phyloP scores from a whole-genome alignment of 2,329 filamentous ascomycete species.

The Fusarium sp. region DNA sequence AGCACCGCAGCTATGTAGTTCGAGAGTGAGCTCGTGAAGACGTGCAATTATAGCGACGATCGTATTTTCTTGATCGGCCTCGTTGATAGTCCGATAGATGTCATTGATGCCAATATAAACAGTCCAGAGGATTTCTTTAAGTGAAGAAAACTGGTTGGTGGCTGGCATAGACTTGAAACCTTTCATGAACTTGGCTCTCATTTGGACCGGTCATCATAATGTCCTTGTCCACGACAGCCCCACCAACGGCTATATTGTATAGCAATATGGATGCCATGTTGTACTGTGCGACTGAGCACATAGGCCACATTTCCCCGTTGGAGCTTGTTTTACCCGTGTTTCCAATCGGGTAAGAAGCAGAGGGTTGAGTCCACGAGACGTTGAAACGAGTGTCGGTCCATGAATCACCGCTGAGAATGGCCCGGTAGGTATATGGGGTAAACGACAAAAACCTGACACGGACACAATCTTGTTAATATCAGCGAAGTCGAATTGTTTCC shows the following conservation, averaged over 20 bases:
- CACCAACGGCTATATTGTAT: slow-evolving; percentile 25
- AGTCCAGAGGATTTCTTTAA: slow-evolving; percentile 4
- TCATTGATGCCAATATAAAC: slow-evolving; percentile 28
- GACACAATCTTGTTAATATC: no score
- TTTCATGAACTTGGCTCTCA: slow-evolving; percentile 8
- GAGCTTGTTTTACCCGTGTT: slow-evolving; percentile 23
- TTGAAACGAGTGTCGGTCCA: slow-evolving; percentile 29
- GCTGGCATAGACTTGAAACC: background rate
- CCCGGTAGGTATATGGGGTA: no score
- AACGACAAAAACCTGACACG: no score
- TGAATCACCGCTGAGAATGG: slow-evolving; percentile 22
- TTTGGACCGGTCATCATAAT: slow-evolving; percentile 20
- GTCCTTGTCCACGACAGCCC: slow-evolving; percentile 13
- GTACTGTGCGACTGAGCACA: slow-evolving; percentile 15
- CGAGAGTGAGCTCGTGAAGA: background rate
- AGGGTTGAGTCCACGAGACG: slow-evolving; percentile 4
- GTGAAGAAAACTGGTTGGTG: background rate
- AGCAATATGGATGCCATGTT: slow-evolving; percentile 1
- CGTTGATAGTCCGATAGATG: slow-evolving; percentile 24
- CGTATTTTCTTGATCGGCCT: background rate
- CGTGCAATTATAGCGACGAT: slow-evolving; percentile 2
- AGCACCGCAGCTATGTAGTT: background rate
- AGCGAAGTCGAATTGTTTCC: no score
- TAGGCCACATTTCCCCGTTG: slow-evolving; percentile 27
- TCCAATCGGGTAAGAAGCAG: background rate